Base-by-base conservation (phyloP, 1,284 basidiomycete genomes). In the Marasmius tenuissimus region DNA sequence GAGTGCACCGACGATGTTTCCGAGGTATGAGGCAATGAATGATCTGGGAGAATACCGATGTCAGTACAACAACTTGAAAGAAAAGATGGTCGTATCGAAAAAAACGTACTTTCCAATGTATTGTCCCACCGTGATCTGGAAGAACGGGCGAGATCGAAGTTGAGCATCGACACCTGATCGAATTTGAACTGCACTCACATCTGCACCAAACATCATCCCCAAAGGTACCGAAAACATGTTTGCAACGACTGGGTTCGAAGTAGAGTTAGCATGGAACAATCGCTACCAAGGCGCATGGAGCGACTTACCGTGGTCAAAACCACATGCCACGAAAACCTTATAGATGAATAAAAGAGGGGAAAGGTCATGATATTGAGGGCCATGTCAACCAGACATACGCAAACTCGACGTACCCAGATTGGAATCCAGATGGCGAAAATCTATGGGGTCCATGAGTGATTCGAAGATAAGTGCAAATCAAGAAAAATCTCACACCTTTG, bases 191-290 rank as follows among this genome's bases (percentile, higher is more conserved):
- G 38, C 12, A 71, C 84, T 67, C 71, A 88, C 88, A 59, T 84
- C 74, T 18, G 87, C 86, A 49, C 86, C 84, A 68, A 90, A 87
- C 79, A 90, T 85, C 56, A 92, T 89, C n/a, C 87, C 80, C 56
- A 91, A 73, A 7, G 89, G 86, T 5, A 91, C 75, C 9, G 84
- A 88, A 72, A 87, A 91, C 89, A 91, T 92, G 71, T 91, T 91
- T 33, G 89, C 88, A 34, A 87, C 75, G 10, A 87, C 85, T 86
- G 58, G 27, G 60, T 42, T 37, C 57, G 57, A 39, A 27, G 16
- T 37, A 48, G 42, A 40, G 55, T 33, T 42, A 54, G 63, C 20
- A 27, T 33, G 48, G 16, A 48, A 51, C 40, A 40, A 40, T 11
- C 33, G 27, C 22, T 27, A n/a, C 22, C 55, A 57, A 55, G 22